phyloP scores from a whole-genome alignment of 345 rosid genomes.

The Citrus mangshanensis region DNA sequence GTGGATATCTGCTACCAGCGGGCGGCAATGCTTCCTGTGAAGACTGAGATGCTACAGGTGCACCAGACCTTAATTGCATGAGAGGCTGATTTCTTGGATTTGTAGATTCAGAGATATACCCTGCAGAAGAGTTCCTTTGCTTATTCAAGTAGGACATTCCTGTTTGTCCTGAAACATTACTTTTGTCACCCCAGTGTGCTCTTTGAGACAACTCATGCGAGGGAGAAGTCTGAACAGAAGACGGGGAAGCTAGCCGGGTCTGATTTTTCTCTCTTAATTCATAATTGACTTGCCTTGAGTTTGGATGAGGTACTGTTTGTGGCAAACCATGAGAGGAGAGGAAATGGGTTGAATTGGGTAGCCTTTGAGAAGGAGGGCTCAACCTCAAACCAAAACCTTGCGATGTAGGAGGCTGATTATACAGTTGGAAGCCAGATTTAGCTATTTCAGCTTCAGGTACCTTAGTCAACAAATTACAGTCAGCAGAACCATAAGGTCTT shows the following conservation, averaged over 20 bases:
- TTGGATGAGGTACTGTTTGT: constrained; percentile 12
- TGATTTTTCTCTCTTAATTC: constrained; percentile 29
- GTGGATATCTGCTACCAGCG: constrained; percentile 19
- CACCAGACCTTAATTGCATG: constrained; percentile 18
- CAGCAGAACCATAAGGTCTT: constrained; percentile 15
- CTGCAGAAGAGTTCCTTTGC: constrained; percentile 24
- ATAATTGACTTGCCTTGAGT: constrained; percentile 19
- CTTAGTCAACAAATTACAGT: constrained; percentile 12
- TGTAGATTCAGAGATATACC: constrained; percentile 12
- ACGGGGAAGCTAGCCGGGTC: constrained; percentile 22
- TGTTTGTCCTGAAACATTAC: constrained; percentile 9
- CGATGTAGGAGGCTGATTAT: constrained; percentile 33
- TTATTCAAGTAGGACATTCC: constrained; percentile 17
- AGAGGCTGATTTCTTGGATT: constrained; percentile 26
- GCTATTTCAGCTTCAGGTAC: constrained; percentile 14
- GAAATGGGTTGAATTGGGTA: constrained; percentile 17
- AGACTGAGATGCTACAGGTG: constrained; percentile 20
- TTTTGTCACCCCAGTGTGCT: constrained; percentile 16
- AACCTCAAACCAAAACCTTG: constrained; percentile 51
- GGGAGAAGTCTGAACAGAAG: constrained; percentile 26
- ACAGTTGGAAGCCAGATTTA: constrained; percentile 15
- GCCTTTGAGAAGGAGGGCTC: constrained; percentile 44
- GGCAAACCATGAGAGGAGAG: constrained; percentile 26
- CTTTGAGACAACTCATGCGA: constrained; percentile 29
- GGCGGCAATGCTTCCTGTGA: constrained; percentile 14